Evolutionary conservation across 495 filamentous ascomycete species (phyloP), one percentile per base, ranked within the genome.

Genomic region (Aspergillus baeticus): DNA sequence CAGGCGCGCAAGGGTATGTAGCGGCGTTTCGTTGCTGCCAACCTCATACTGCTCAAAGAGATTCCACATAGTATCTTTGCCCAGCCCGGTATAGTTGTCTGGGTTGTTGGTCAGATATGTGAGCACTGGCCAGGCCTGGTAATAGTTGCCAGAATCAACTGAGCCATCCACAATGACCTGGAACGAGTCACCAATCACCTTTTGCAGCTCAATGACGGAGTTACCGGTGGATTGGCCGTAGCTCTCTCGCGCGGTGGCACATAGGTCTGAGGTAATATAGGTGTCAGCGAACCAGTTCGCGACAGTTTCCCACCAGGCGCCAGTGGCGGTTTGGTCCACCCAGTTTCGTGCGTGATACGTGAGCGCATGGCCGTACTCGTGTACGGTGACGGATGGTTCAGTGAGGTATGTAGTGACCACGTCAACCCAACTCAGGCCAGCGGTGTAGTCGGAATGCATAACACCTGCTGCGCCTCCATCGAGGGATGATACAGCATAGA

Each of bases 301-400:
- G 8, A 59, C 26, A 6, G 56, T 47, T 21, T 59, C 56, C 56
- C 56, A 59, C 56, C 56, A 59, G 14, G 56, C 49, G 8, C 56
- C 56, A 0, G 56, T 59, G 10, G 22, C 34, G 6, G 42, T 42
- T 37, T 59, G 56, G 41, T 59, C 56, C 0, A 59, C 56, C 56
- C 56, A 59, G 43, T 13, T 59, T 6, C 50, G 42, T 3, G 21
- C 45, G 42, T 59, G 56, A 20, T 59, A 59, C 42, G 56, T 59
- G 11, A 59, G 50, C n/a, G 49, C 56, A 31, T 59, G 56, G 10
- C 56, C 56, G 50, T 59, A 59, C 22, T 59, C 56, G 33, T 59
- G 56, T 5, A 59, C 56, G 7, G 50, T 53, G n/a, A 59, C 50
- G 10, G 22, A 29, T 3, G 56, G 42, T 6, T 59, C 56, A 1